A percentile compares a stretch with the other conserved stretches of the same genome.
Conservation (phyloP, 805 yeast genomes). For the Starmerella vitae region DNA sequence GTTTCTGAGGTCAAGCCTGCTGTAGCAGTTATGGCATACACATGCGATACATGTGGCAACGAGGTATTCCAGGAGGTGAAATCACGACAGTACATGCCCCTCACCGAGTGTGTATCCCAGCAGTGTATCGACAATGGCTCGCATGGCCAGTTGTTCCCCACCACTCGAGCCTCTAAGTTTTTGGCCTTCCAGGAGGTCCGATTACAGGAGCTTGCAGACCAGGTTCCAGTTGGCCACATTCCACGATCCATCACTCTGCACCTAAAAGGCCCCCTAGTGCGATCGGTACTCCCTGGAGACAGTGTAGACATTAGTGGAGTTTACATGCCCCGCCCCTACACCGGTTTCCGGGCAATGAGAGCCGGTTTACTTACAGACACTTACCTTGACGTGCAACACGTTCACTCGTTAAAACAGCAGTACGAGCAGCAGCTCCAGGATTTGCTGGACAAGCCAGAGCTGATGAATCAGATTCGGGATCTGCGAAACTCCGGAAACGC, state of each 20-base stretch:
- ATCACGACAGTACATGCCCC: constrained; percentile 73
- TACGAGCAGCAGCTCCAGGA: constrained; percentile 48
- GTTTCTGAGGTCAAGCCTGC: constrained; percentile 94
- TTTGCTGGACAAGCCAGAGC: constrained; percentile 26
- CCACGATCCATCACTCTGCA: constrained; percentile 80
- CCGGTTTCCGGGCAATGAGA: constrained; percentile 82
- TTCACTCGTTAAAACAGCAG: constrained; percentile 78
- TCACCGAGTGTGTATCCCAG: constrained; percentile 69
- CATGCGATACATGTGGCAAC: constrained; percentile 94
- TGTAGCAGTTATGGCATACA: constrained; percentile 81
- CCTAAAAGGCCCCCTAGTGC: constrained; percentile 81
- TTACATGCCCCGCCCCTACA: constrained; percentile 85
- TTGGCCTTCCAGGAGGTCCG: constrained; percentile 90
- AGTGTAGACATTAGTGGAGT: constrained; percentile 86
- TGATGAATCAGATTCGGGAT: constrained; percentile 41
- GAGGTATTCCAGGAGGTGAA: constrained; percentile 94
- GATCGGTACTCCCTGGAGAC: constrained; percentile 87
- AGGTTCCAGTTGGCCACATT: constrained; percentile 96
- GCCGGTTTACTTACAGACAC: constrained; percentile 95
- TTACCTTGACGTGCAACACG: constrained; percentile 73
- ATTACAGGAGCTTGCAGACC: constrained; percentile 86
- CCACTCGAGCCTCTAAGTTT: constrained; percentile 92
- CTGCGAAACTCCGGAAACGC: constrained; percentile 52
- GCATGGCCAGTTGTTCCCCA: constrained; percentile 79
- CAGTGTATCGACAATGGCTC: constrained; percentile 67